Evolutionary conservation across 1,139 yeast species (phyloP), one percentile per base, ranked within the genome.

Genomic region (Pichia inconspicua): DNA sequence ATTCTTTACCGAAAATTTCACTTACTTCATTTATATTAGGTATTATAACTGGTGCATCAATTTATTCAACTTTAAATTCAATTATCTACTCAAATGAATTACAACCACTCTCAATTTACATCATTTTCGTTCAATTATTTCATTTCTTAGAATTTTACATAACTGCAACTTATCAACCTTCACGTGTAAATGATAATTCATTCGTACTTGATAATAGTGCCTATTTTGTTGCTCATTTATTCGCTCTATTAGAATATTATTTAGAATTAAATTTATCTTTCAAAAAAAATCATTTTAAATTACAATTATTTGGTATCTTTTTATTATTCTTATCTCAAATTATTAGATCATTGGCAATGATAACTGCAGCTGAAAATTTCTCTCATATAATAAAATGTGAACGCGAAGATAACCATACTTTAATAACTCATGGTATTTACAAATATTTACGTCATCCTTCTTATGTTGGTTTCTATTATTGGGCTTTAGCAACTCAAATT

Each of bases 401-500:
- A 30, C 81, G 74, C 49, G 66, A 69, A 32, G 59, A 66, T 0
- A 74, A 75, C 45, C 98, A 92, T 61, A 66, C 58, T 19, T 70
- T 92, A 42, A 81, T 92, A 11, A 85, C 87, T 0, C 56, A 67
- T 8, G 98, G 97, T 0, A 70, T 92, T 3, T 92, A 92, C 65
- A 53, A 71, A 1, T 54, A 67, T 19, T 67, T 78, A 10, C 73
- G 98, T 51, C 98, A 92, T 63, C 98, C 98, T 11, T 83, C 95
- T 45, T 92, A 92, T 66, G 76, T 81, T 49, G 98, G 97, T 1
- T 92, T 85, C 64, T 90, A 82, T 61, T 82, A 88, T 78, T 94
- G 97, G 97, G 92, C 94, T 28, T 59, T 90, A 4, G 97, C 97
- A 0, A 73, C 89, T 2, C 95, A 92, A 63, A 39, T 90, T 46